Evolutionary conservation across 2,329 filamentous ascomycete species (phyloP).

Genomic region (Epichloe baconii): DNA sequence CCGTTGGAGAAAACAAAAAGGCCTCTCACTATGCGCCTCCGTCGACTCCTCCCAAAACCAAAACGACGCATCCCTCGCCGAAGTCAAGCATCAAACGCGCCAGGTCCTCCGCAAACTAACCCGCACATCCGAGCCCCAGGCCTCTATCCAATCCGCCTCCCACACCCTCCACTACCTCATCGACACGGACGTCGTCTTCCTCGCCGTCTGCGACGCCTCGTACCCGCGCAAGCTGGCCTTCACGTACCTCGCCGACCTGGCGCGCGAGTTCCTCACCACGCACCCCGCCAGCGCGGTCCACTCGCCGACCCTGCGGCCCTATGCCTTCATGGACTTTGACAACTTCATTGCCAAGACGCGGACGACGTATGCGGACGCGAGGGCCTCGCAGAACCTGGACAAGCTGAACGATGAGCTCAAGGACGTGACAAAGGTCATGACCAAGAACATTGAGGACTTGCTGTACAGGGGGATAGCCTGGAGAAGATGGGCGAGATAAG

Average conservation of each 20-base stretch:
- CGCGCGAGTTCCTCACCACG: conserved; percentile 78
- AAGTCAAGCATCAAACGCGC: conserved; percentile 85
- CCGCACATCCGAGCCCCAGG: conserved; percentile 80
- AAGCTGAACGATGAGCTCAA: conserved; percentile 93
- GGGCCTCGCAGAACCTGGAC: conserved; percentile 84
- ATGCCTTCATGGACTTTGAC: conserved; percentile 96
- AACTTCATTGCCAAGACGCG: conserved; percentile 90
- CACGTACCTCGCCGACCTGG: conserved; percentile 89
- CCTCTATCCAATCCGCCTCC: conserved; percentile 72
- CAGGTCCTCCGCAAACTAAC: conserved; percentile 79
- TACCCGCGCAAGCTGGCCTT: conserved; percentile 98
- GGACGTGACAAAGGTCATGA: conserved; percentile 99
- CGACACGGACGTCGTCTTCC: conserved; percentile 70
- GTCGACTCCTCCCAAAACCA: conserved; percentile 54
- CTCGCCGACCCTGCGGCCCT: conserved; percentile 65
- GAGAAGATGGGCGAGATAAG: conserved; percentile 97
- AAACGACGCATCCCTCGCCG: conserved; percentile 54
- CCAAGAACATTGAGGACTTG: conserved; percentile 97
- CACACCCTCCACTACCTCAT: conserved; percentile 89
- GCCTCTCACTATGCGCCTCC: conserved; percentile 87
- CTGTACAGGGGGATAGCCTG: conserved; percentile 87
- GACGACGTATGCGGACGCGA: conserved; percentile 83
- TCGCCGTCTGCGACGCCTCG: conserved; percentile 83
- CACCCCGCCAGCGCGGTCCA: conserved; percentile 66
- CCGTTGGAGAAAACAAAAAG: conserved; percentile 29